Evolutionary conservation across 2,329 filamentous ascomycete species (phyloP), one percentile per base, ranked within the genome.

Genomic region (Claviceps capensis): DNA sequence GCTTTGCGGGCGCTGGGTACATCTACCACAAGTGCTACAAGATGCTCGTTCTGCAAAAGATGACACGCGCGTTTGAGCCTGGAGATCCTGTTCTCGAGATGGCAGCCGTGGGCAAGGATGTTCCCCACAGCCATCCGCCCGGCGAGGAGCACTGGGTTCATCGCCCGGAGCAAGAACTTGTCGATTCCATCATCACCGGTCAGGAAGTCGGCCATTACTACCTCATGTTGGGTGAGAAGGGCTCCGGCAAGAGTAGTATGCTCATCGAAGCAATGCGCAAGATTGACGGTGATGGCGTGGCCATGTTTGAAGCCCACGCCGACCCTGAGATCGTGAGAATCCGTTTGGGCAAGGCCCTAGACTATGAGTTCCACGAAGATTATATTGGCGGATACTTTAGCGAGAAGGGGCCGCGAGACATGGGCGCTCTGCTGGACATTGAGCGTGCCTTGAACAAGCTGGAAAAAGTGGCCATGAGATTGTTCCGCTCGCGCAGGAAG

Each of bases 361-460:
- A 98, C 65, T 98, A 90, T 65, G 93, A 98, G 64, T 98, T 86
- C 61, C 88, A 97, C 63, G 93, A 97, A 70, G 93, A 98, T 71
- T 96, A 95, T 63, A 96, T 98, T 56, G 93, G 93, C 45, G 88
- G 87, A 5, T 85, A 98, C 54, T 98, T 98, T 67, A 95, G 87
- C 54, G 95, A 98, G 62, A 82, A 86, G 34, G 93, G 93, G 0
- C 93, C 93, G 0, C 80, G 93, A 44, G 93, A 98, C 62, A 90
- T 88, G 3, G 95, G 88, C 0, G 89, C 93, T 4, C 73, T 98
- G 37, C 76, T 98, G 1, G 93, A 98, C 64, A 96, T 98, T 56
- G 93, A 98, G 65, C 82, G 93, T 30, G 93, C 93, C 0, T 84
- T 98, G 65, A 98, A 98, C 75, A 98, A 98, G 69, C 72, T 98